Conservation (phyloP, 2,329 filamentous ascomycete species). For the Paecilomyces sp. region DNA sequence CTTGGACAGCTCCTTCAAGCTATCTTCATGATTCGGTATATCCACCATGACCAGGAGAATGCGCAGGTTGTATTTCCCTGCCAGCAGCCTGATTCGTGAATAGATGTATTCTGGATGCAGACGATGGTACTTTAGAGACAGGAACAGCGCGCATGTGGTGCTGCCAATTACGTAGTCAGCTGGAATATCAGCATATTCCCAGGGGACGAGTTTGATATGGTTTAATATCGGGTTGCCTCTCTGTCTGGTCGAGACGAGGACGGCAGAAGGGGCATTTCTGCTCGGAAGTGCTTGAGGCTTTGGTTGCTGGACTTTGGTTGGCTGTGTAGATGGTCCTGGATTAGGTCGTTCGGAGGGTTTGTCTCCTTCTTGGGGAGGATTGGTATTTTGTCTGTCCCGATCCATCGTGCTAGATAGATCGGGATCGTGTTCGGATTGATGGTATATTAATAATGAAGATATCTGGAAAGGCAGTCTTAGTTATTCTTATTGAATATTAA, state of each 20-base stretch:
- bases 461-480: not conserved
- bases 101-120: slow-evolving; percentile 98
- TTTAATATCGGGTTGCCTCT: slow-evolving; percentile 92
- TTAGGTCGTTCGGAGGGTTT: not conserved
- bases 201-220: slow-evolving; percentile 71
- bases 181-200: slow-evolving; percentile 97
- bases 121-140: slow-evolving; percentile 94
- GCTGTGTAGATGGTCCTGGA: slow-evolving; percentile 9
- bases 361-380: slow-evolving; percentile 9
- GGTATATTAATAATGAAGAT: not conserved
- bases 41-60: slow-evolving; percentile 88
- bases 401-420: not conserved
- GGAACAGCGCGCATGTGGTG: slow-evolving; percentile 85
- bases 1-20: slow-evolving; percentile 82
- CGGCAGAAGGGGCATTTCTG: slow-evolving; percentile 61
- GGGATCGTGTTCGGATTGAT: not conserved
- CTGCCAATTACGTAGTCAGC: slow-evolving; percentile 84
- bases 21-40: slow-evolving; percentile 88
- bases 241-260: slow-evolving; percentile 84
- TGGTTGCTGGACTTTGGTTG: slow-evolving; percentile 67
- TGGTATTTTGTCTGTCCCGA: not conserved
- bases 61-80: slow-evolving; percentile 78
- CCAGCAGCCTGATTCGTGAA: slow-evolving; percentile 76
- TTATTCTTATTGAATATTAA: too few relatives aligned
- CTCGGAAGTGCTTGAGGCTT: slow-evolving; percentile 77